Evolutionary conservation across 192 early-diverging fungal species (phyloP).

Genomic region (Umbelopsis isabellina): DNA sequence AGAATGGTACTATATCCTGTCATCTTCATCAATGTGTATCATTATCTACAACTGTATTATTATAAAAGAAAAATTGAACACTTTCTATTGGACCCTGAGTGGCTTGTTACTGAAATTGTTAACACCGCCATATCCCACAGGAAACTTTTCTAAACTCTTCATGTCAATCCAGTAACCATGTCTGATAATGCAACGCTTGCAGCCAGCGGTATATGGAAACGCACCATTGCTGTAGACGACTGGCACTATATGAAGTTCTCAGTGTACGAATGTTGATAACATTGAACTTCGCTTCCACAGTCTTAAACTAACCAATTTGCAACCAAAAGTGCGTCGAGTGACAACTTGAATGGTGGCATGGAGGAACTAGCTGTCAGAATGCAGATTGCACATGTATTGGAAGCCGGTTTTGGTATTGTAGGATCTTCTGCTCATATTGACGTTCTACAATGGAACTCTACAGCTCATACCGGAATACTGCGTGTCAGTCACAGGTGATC

Average conservation of each 20-base stretch:
- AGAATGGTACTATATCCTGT: no score
- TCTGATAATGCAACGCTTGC: neutral
- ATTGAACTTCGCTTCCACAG: neutral
- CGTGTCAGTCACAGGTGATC: constrained; percentile 34
- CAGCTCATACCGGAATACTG: constrained; percentile 29
- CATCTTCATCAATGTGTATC: no score
- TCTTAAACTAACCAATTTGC: neutral
- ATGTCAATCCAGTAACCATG: neutral
- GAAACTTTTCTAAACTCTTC: no score
- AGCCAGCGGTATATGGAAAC: neutral
- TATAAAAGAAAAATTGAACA: no score
- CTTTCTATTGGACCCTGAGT: no score
- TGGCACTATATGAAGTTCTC: constrained; percentile 8
- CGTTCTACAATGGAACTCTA: constrained; percentile 39
- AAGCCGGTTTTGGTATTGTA: constrained; percentile 27
- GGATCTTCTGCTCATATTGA: constrained; percentile 31
- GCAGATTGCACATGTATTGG: constrained; percentile 31
- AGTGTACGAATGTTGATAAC: neutral
- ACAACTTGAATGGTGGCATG: constrained; percentile 9
- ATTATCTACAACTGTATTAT: no score
- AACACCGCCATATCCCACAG: no score
- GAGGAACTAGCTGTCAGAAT: constrained; percentile 36
- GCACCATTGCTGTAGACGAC: neutral
- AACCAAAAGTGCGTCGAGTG: constrained; percentile 25
- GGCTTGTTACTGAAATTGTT: no score